Evolutionary conservation across 2,329 filamentous ascomycete genomes (phyloP), one percentile per base, ranked within the genome.

Genomic region (Epichloe coenophiala): DNA sequence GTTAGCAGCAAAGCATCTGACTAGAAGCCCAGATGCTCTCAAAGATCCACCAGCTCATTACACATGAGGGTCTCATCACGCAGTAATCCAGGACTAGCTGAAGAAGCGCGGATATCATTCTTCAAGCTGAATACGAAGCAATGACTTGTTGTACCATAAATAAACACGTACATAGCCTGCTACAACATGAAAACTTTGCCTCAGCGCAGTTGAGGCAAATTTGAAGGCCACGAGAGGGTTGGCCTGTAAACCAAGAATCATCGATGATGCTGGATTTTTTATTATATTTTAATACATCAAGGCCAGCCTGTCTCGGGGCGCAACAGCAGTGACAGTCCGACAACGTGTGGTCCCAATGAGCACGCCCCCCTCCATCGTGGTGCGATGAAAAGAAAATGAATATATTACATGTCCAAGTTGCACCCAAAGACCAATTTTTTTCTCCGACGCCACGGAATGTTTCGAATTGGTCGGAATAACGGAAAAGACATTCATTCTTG

Each of bases 1-100:
- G 61, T 53, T 48, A 53, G 57, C 40, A 33, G 51, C 45, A 44
- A 48, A 19, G 53, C 51, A 45, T 51, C 59, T 51, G 59, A 56
- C 48, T 65, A 64, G 60, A 56, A 53, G 48, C 15, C 19, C 27
- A 19, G 45, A 27, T n/a, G 40, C 41, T 49, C 21, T n/a, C 12
- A 11, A 33, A 35, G 7, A n/a, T 6, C 7, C 27, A 47, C 37
- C 3, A 37, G 8, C n/a, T 33, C 23, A 45, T 9, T 36, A 21
- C 31, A n/a, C 19, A 17, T 17, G 17, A 39, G 38, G 7, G 27
- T 6, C 6, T n/a, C 7, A 31, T 31, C 3, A 31, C 27, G 27
- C 9, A 31, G 27, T 31, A 11, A 11, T 31, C 23, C 38, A 3
- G 19, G 17, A 31, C 35, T 15, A 31, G 13, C 19, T 23, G 19